These are phyloP conservation scores for Elsinoe ampelina DNA, from an alignment of 2,329 filamentous ascomycete genomes.

Conservation along the genomic window DNA sequence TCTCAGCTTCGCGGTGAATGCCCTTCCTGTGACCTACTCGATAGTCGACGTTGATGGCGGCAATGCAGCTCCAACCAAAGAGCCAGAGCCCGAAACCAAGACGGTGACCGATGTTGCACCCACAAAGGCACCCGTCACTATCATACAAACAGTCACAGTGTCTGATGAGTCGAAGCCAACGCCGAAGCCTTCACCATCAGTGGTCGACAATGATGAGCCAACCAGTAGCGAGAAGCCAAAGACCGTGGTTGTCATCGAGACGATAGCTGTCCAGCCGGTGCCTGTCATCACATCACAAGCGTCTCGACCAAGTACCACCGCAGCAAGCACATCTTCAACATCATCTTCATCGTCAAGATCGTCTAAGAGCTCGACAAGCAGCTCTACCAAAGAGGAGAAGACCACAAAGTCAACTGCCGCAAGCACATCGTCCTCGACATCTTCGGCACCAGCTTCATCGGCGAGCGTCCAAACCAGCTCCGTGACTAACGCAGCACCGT, in stretches of 20 bases:
- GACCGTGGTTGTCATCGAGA: conserved; percentile 10
- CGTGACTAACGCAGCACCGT: neutral
- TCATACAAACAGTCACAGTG: conserved; percentile 9
- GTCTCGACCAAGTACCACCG: neutral
- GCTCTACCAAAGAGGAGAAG: neutral
- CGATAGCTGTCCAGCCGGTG: neutral
- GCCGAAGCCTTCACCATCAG: neutral
- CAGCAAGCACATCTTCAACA: neutral
- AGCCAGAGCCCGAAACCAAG: neutral
- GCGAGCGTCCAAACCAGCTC: neutral
- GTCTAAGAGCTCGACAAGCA: neutral
- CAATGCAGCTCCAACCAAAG: conserved; percentile 2
- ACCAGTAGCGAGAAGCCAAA: neutral
- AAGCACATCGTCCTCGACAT: neutral
- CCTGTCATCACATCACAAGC: conserved; percentile 3
- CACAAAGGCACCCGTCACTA: neutral
- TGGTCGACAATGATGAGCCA: neutral
- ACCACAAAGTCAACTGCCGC: neutral
- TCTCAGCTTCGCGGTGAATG: neutral
- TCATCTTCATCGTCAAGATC: neutral
- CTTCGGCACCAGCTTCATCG: neutral
- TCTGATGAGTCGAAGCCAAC: neutral
- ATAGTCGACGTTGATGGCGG: conserved; percentile 15
- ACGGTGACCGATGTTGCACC: neutral
- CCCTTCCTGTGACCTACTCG: conserved; percentile 12